phyloP scores from a whole-genome alignment of 2,329 filamentous ascomycete species.

The Dothistroma pini region DNA sequence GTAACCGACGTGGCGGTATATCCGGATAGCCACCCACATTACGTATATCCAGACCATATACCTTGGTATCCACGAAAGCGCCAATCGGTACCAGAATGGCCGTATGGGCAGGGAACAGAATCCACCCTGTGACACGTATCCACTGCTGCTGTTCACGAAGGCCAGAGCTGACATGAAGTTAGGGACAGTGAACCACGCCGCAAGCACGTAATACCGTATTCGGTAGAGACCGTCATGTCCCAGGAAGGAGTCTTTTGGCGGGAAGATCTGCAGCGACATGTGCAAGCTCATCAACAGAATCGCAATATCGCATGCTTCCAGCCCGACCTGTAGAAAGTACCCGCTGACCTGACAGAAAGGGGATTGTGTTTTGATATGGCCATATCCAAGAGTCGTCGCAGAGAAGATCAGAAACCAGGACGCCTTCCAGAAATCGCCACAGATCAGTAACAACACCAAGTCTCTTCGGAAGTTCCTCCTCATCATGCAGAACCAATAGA shows the following conservation, averaged over 20 bases:
- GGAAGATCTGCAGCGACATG: slow-evolving; percentile 67
- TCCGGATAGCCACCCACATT: slow-evolving; percentile 60
- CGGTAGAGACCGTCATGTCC: slow-evolving; percentile 65
- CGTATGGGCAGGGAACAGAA: slow-evolving; percentile 67
- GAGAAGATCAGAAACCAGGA: slow-evolving; percentile 66
- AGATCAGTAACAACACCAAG: slow-evolving; percentile 69
- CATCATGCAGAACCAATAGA: slow-evolving; percentile 74
- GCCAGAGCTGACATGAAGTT: slow-evolving; percentile 59
- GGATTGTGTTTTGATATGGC: slow-evolving; percentile 29
- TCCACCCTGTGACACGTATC: slow-evolving; percentile 60
- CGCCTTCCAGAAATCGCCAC: slow-evolving; percentile 68
- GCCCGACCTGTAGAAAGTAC: slow-evolving; percentile 28
- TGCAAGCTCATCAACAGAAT: slow-evolving; percentile 72
- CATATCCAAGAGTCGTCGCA: slow-evolving; percentile 53
- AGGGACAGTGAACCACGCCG: slow-evolving; percentile 56
- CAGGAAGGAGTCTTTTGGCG: slow-evolving; percentile 41
- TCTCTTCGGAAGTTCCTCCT: slow-evolving; percentile 69
- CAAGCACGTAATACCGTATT: slow-evolving; percentile 59
- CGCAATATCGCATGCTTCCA: slow-evolving; percentile 51
- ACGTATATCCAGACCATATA: slow-evolving; percentile 66
- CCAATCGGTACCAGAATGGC: slow-evolving; percentile 65
- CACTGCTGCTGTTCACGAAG: slow-evolving; percentile 54
- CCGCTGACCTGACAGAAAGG: slow-evolving; percentile 30
- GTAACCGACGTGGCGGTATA: slow-evolving; percentile 64
- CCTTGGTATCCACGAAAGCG: slow-evolving; percentile 68